Evolutionary conservation across 148 eudicot genomes (phyloP), one percentile per base, ranked within the genome.

Genomic region (Camellia sinensis): DNA sequence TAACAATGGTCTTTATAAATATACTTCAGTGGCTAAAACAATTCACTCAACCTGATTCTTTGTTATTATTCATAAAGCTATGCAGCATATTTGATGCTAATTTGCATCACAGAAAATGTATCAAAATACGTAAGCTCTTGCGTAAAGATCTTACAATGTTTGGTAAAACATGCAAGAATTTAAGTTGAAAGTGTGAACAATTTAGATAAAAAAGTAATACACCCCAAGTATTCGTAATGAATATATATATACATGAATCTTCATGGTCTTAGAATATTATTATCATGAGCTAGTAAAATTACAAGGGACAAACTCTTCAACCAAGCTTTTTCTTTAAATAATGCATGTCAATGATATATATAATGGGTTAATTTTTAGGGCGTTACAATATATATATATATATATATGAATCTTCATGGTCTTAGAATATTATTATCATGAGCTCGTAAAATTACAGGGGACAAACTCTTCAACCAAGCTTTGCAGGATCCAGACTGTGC

Each of bases 11-110:
- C 17, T 61, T 19, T 60, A 60, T 60, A 9, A 5, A 17, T 60
- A 44, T 11, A 13, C 15, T 45, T 41, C 45, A 14, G 11, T 61
- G 18, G 41, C 54, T 45, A 52, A 54, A 75, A 44, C 21, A 4
- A 19, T 63, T 75, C 5, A 10, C 7, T 18, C 44, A 7, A 13
- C 18, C 44, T 53, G 29, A 52, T 69, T 6, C 37, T 22, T 13
- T 21, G 15, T 41, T 18, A n/a, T 12, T 57, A 53, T 43, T 59
- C 66, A 46, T 4, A 18, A 10, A 61, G 12, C 21, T 54, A 5
- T 61, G 40, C 52, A 60, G 78, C 78, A n/a, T 61, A 75, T 74
- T 54, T 73, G 67, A 61, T 21, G 41, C 17, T 43, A 44, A 8
- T 59, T 61, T 74, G 74, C 9, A 17, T 71, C 3, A 17, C 74